Evolutionary conservation across 2,329 filamentous ascomycete genomes (phyloP).

Genomic region (Ilyonectria sp.): DNA sequence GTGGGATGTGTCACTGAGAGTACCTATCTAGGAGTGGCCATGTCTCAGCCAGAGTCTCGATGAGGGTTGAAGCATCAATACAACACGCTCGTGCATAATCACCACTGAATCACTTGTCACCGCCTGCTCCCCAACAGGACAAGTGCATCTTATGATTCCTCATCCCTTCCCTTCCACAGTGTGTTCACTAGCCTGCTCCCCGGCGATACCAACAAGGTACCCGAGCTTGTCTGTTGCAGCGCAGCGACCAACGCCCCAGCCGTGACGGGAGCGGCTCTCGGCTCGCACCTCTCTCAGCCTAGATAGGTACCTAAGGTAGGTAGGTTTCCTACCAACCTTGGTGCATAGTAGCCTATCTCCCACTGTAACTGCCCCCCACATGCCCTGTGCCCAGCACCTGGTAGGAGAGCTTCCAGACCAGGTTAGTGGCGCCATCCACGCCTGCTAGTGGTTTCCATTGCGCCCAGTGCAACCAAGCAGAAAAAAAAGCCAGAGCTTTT

Average conservation of each 20-base stretch:
- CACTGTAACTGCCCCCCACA: slow-evolving; percentile 5
- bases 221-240: no score
- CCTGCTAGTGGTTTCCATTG: slow-evolving; percentile 15
- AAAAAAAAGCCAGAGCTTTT: slow-evolving; percentile 10
- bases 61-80: no score
- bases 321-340: no score
- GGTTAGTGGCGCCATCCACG: slow-evolving; percentile 16
- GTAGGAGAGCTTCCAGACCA: slow-evolving; percentile 19
- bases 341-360: not conserved
- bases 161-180: not conserved
- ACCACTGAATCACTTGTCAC: no score
- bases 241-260: not conserved
- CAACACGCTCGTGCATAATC: no score
- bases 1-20: not conserved
- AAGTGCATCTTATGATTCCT: no score
- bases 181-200: not conserved
- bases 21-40: not conserved
- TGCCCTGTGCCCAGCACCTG: slow-evolving; percentile 16
- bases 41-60: slow-evolving; percentile 2
- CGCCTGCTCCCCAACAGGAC: no score
- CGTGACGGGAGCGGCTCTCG: not conserved
- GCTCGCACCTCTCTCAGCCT: not conserved
- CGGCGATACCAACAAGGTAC: no score
- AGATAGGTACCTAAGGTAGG: no score
- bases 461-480: slow-evolving; percentile 14